These are phyloP conservation scores for Leptoxyphium fumago DNA, from an alignment of 2,329 filamentous ascomycete species.

Conservation along the genomic window DNA sequence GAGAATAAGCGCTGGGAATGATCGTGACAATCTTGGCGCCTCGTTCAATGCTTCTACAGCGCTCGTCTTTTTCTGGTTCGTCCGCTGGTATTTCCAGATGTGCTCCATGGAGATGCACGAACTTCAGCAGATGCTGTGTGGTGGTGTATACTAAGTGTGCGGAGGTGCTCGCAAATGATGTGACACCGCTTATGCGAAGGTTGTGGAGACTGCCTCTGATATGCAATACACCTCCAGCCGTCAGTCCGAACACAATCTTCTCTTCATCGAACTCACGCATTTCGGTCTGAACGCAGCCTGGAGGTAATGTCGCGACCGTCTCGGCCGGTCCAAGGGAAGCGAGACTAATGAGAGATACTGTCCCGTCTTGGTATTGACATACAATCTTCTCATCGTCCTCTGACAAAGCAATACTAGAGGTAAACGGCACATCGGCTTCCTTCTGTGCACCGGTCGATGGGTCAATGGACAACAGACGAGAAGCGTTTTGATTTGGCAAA, in stretches of 20 bases:
- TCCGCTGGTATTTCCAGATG: slow-evolving; percentile 72
- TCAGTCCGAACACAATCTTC: slow-evolving; percentile 44
- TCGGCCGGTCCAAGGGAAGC: neutral
- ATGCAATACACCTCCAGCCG: slow-evolving; percentile 54
- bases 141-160: slow-evolving; percentile 86
- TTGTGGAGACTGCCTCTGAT: slow-evolving; percentile 39
- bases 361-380: slow-evolving; percentile 10
- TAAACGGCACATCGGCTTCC: neutral
- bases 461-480: neutral
- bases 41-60: slow-evolving; percentile 82
- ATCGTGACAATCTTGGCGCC: slow-evolving; percentile 77
- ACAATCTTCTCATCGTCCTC: slow-evolving; percentile 8
- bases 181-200: slow-evolving; percentile 71
- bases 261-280: neutral
- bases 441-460: neutral
- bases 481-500: neutral
- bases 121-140: slow-evolving; percentile 82
- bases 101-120: slow-evolving; percentile 59
- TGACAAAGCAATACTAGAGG: neutral
- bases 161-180: slow-evolving; percentile 71
- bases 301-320: slow-evolving; percentile 8
- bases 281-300: slow-evolving; percentile 15
- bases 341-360: slow-evolving; percentile 1
- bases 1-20: slow-evolving; percentile 71
- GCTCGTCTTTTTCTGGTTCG: slow-evolving; percentile 80